phyloP scores from a whole-genome alignment of 768 basidiomycete genomes.

The Termitomyces eurrhizus region DNA sequence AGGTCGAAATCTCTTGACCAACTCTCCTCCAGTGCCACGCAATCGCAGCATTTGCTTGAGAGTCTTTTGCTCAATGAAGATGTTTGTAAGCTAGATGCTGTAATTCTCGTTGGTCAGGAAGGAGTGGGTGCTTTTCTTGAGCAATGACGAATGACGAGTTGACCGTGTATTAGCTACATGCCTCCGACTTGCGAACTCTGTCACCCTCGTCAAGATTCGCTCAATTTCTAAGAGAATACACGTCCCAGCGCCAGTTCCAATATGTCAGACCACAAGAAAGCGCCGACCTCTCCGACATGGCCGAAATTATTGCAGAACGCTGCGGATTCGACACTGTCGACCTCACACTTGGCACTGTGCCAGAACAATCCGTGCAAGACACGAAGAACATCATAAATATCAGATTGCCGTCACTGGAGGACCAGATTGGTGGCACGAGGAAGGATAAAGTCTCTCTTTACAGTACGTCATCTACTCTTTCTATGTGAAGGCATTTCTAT shows the following conservation, averaged over 20 bases:
- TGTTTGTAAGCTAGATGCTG: slow-evolving; percentile 60
- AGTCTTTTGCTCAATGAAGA: slow-evolving; percentile 39
- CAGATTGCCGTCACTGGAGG: slow-evolving; percentile 48
- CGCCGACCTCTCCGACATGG: slow-evolving; percentile 30
- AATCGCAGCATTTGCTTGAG: slow-evolving; percentile 37
- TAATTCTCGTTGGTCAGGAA: slow-evolving; percentile 68
- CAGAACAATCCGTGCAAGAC: slow-evolving; percentile 30
- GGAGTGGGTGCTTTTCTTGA: slow-evolving; percentile 45
- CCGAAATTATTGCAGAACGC: slow-evolving; percentile 40
- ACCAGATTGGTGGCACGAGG: slow-evolving; percentile 34
- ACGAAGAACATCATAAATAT: slow-evolving; percentile 56
- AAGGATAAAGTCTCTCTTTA: slow-evolving; percentile 47
- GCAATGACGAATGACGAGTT: slow-evolving; percentile 1
- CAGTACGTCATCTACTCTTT: slow-evolving; percentile 36
- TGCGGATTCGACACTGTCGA: slow-evolving; percentile 51
- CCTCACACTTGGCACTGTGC: slow-evolving; percentile 30
- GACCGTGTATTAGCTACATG: slow-evolving; percentile 45
- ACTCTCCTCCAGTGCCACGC: slow-evolving; percentile 29
- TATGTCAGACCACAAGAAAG: slow-evolving; percentile 40
- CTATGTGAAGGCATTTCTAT: background rate
- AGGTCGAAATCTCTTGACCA: slow-evolving; percentile 49
- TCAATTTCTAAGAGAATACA: slow-evolving; percentile 41
- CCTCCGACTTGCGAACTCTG: slow-evolving; percentile 69
- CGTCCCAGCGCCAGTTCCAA: slow-evolving; percentile 59
- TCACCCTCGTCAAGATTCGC: slow-evolving; percentile 48